Evolutionary conservation across 176 grass and related monocot species (phyloP), one percentile per base, ranked within the genome.

Genomic region (Coix lacrymajobi): DNA sequence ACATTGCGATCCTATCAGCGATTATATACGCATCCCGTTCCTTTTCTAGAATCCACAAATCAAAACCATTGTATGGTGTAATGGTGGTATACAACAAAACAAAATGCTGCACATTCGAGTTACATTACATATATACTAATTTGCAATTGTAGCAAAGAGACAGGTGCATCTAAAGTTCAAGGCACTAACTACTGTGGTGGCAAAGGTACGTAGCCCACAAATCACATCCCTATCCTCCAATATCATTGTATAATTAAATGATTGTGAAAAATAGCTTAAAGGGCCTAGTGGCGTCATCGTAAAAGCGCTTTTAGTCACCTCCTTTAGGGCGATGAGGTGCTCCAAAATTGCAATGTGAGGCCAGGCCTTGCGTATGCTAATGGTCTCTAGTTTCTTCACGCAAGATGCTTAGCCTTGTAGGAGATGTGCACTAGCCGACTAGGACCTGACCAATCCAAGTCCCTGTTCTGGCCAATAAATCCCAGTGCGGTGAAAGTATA

Each of bases 161-260:
- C 41, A 82, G 73, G 88, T 73, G 48, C 79, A 41, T 66, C 58
- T 62, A 90, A 83, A 90, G 84, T 66, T 29, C 37, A 38, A 45
- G 73, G 66, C 88, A 90, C 88, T 86, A 90, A 45, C 67, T 58
- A 48, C 60, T 79, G 62, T 79, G 61, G 67, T 79, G 68, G 46
- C 62, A 86, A 83, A 79, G 74, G 79, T 45, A 67, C 46, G 72
- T 90, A 86, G 74, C 79, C 51, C 79, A 86, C 72, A 79, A 90
- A 86, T 79, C 79, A 34, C 84, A 79, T 79, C 67, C 79, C 79
- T 79, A 86, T 86, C 74, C 24, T 82, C 24, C 83, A 86, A 86
- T 66, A 90, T n/a, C 36, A 86, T 90, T 79, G 22, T 74, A 79
- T 86, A 90, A 46, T 78, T 83, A 72, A 83, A 83, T 82, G 38